A percentile compares a stretch with the other conserved stretches of the same genome.
phyloP scores from a whole-genome alignment of 805 yeast genomes.

The Lipomyces yamanashiensis region DNA sequence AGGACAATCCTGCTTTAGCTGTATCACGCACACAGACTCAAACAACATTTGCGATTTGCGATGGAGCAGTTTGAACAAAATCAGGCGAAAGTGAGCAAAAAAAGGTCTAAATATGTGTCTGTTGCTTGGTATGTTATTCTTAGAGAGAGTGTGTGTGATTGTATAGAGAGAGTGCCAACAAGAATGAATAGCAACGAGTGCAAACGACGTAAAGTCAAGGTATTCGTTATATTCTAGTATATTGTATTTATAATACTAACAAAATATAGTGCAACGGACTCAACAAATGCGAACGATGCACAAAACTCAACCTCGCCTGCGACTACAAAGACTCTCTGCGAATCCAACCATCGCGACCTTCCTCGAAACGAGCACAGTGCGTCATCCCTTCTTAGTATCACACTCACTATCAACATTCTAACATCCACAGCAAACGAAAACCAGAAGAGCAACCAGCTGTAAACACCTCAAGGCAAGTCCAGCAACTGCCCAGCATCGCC shows the following conservation, averaged over 20 bases:
- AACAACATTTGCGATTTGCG: neutral
- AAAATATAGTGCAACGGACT: conserved; percentile 38
- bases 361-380: no score
- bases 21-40: neutral
- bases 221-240: neutral
- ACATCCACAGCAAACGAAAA: neutral
- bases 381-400: neutral
- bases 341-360: neutral
- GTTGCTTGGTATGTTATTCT: conserved; percentile 28
- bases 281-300: conserved; percentile 37
- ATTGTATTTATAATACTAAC: no score
- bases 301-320: conserved; percentile 34
- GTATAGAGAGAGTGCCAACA: neutral
- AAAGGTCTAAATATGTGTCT: conserved; percentile 32
- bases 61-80: neutral
- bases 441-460: no score
- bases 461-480: neutral
- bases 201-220: conserved; percentile 39
- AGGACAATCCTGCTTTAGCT: no score
- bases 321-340: conserved; percentile 26
- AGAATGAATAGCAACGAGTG: conserved; percentile 32
- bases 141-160: no score
- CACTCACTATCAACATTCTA: neutral
- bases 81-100: conserved; percentile 1
- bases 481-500: neutral